phyloP scores from a whole-genome alignment of 441 rosid genomes.

The Mallotus japonicus region DNA sequence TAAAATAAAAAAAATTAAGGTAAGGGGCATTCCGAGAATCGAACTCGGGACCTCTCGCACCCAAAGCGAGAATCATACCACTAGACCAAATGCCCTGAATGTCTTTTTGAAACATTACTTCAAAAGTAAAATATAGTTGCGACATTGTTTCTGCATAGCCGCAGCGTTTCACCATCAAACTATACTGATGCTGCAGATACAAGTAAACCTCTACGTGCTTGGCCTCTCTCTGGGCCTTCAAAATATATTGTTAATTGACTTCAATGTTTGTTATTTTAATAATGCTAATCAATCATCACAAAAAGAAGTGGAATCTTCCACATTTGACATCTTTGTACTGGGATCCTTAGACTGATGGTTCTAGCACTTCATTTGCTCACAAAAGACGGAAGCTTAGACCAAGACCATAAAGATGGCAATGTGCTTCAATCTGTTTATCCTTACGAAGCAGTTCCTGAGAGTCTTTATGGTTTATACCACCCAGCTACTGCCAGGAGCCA shows the following conservation, averaged over 20 bases:
- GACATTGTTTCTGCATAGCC: no score
- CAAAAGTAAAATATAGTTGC: no score
- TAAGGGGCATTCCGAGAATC: constrained; percentile 88
- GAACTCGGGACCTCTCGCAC: constrained; percentile 97
- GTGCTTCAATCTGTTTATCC: neutral
- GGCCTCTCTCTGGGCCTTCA: no score
- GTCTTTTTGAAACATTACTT: no score
- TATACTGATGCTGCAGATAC: no score
- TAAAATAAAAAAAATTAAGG: no score
- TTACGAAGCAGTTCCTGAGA: neutral
- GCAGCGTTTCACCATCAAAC: no score
- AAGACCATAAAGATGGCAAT: neutral
- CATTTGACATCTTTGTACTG: neutral
- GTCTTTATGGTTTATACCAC: constrained; percentile 19
- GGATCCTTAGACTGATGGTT: neutral
- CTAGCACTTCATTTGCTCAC: neutral
- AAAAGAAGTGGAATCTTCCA: neutral
- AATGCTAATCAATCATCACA: neutral
- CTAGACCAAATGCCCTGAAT: constrained; percentile 71
- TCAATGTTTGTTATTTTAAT: no score
- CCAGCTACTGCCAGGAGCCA: constrained; percentile 65
- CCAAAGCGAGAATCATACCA: constrained; percentile 95
- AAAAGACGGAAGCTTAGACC: neutral
- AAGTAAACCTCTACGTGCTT: no score
- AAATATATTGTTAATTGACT: no score